phyloP scores from a whole-genome alignment of 345 rosid genomes.

The Bretschneidera sinensis region DNA sequence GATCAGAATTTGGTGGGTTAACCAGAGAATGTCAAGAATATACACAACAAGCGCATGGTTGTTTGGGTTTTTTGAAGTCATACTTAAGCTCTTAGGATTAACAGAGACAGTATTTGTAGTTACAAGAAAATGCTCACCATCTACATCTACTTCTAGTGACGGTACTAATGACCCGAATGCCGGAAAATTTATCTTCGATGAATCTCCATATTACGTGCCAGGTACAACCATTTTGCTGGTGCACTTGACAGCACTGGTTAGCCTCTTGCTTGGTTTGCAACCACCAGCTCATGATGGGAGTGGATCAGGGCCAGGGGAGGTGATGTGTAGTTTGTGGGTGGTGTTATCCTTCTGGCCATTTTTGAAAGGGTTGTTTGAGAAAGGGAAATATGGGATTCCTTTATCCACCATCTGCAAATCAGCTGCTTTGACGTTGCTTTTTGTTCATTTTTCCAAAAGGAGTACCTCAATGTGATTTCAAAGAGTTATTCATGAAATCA shows the following conservation, averaged over 20 bases:
- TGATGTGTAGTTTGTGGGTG: conserved; percentile 31
- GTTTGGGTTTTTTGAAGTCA: no score
- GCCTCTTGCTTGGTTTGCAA: no score
- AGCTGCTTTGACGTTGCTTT: conserved; percentile 25
- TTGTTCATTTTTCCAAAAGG: conserved; percentile 17
- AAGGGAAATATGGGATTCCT: conserved; percentile 63
- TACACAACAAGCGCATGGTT: conserved; percentile 31
- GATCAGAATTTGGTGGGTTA: conserved; percentile 42
- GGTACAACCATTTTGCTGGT: conserved; percentile 49
- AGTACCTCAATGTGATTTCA: no score
- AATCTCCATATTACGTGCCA: conserved; percentile 39
- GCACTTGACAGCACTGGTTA: no score
- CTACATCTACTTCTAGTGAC: conserved; percentile 10
- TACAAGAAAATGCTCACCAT: conserved; percentile 39
- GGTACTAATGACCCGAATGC: not conserved
- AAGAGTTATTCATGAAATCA: no score
- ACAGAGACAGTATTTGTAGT: conserved; percentile 46
- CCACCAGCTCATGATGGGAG: no score
- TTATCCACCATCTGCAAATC: conserved; percentile 45
- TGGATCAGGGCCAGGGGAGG: conserved; percentile 41
- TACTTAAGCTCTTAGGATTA: conserved; percentile 40
- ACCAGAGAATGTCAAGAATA: conserved; percentile 29
- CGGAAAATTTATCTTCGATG: conserved; percentile 39
- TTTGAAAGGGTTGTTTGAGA: conserved; percentile 42
- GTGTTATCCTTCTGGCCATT: conserved; percentile 43